Percentiles rank a stretch among this genome's conserved stretches.
Evolutionary conservation across 257 asterid species (phyloP).

Genomic region (Solanum boliviense): DNA sequence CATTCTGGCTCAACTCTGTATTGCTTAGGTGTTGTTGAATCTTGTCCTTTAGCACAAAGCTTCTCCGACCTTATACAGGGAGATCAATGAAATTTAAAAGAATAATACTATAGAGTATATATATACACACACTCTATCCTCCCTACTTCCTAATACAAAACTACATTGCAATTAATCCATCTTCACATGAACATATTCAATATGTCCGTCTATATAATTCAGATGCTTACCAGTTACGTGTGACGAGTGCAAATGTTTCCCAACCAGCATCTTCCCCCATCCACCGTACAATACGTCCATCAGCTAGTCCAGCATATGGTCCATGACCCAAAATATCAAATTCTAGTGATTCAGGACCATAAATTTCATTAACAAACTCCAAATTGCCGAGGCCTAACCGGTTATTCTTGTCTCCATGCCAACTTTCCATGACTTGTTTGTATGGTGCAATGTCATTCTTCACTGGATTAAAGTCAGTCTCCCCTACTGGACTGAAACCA

Average conservation of each 20-base stretch:
- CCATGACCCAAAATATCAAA: constrained; percentile 65
- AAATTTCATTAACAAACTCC: constrained; percentile 56
- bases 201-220: not conserved
- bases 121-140: not conserved
- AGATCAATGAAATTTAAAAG: not conserved
- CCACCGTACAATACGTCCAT: constrained; percentile 88
- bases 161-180: not conserved
- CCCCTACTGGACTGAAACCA: constrained; percentile 67
- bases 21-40: constrained; percentile 67
- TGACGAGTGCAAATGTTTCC: constrained; percentile 83
- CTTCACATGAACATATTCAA: not conserved
- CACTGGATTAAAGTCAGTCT: constrained; percentile 58
- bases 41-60: constrained; percentile 45
- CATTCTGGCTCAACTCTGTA: constrained; percentile 65
- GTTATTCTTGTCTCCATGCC: constrained; percentile 66
- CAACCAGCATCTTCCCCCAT: constrained; percentile 62
- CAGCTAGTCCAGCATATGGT: constrained; percentile 85
- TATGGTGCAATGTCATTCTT: constrained; percentile 61
- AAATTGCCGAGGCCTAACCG: constrained; percentile 52
- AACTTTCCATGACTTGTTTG: constrained; percentile 48
- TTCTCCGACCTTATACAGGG: constrained; percentile 46
- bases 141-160: not conserved
- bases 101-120: not conserved
- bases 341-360: constrained; percentile 85
- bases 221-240: constrained; percentile 47